phyloP scores from a whole-genome alignment of 2,329 filamentous ascomycete species.

The Neonectria ditissima region DNA sequence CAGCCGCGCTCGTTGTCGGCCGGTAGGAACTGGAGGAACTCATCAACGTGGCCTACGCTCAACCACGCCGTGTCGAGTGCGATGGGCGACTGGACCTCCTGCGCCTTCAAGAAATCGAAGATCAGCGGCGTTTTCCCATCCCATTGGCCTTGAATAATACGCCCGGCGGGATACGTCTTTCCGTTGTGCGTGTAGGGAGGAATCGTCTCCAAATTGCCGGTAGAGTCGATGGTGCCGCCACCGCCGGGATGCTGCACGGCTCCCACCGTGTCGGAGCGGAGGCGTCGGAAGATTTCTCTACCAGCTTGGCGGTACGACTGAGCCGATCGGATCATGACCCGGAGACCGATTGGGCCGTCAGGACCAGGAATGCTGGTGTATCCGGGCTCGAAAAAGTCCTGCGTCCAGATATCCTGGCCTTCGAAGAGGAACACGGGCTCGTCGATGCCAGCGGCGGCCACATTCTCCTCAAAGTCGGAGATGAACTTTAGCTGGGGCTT shows the following conservation, averaged over 20 bases:
- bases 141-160: constrained; percentile 37
- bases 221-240: constrained; percentile 37
- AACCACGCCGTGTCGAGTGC: constrained; percentile 48
- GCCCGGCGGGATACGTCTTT: constrained; percentile 35
- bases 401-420: constrained; percentile 51
- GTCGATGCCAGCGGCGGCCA: neutral
- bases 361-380: constrained; percentile 55
- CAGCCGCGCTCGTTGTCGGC: constrained; percentile 41
- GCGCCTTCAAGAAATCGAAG: constrained; percentile 46
- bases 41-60: constrained; percentile 45
- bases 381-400: constrained; percentile 55
- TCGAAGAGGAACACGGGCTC: constrained; percentile 23
- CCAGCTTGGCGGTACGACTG: constrained; percentile 47
- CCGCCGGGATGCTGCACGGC: constrained; percentile 44
- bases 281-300: constrained; percentile 47
- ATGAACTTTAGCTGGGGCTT: constrained; percentile 11
- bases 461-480: constrained; percentile 5
- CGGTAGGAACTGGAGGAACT: constrained; percentile 48
- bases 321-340: constrained; percentile 48
- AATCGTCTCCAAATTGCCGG: constrained; percentile 53
- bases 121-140: constrained; percentile 36
- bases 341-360: constrained; percentile 46
- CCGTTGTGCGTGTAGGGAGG: constrained; percentile 46
- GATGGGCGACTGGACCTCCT: constrained; percentile 51
- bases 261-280: constrained; percentile 45